phyloP scores from a whole-genome alignment of 306 rosid genomes.

The Parietaria judaica region DNA sequence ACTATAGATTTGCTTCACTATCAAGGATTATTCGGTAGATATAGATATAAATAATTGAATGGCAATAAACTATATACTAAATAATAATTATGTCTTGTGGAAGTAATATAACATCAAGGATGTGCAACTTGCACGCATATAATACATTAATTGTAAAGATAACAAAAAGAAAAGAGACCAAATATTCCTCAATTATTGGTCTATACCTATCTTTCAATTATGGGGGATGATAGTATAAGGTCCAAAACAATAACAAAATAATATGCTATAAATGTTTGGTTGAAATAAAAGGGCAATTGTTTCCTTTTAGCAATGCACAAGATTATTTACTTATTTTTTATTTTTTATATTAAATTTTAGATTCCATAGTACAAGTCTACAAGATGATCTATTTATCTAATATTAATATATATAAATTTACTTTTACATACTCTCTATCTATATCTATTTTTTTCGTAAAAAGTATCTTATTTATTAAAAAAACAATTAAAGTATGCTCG shows the following conservation, averaged over 20 bases:
- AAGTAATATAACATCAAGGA: too few species aligned
- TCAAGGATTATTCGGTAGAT: too few species aligned
- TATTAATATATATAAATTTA: too few species aligned
- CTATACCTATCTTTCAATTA: neutral
- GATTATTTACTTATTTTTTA: too few species aligned
- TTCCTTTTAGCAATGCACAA: neutral
- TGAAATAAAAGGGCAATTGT: neutral
- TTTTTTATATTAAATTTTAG: neutral
- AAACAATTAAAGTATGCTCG: too few species aligned
- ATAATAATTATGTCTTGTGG: too few species aligned
- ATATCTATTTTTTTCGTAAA: too few species aligned
- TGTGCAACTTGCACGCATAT: neutral
- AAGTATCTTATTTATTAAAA: too few species aligned
- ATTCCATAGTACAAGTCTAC: neutral
- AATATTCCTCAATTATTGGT: slow-evolving; percentile 2
- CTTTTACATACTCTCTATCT: too few species aligned
- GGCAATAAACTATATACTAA: too few species aligned
- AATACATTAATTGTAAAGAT: neutral
- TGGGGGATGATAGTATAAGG: neutral
- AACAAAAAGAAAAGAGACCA: slow-evolving; percentile 1
- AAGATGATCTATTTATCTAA: too few species aligned
- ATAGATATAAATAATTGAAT: neutral
- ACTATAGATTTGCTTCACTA: too few species aligned
- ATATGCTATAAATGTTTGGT: neutral
- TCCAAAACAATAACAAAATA: neutral